A percentile compares a stretch with the other conserved stretches of the same genome.
phyloP scores from a whole-genome alignment of 2,329 filamentous ascomycete genomes.

The Epichloe uncinata region DNA sequence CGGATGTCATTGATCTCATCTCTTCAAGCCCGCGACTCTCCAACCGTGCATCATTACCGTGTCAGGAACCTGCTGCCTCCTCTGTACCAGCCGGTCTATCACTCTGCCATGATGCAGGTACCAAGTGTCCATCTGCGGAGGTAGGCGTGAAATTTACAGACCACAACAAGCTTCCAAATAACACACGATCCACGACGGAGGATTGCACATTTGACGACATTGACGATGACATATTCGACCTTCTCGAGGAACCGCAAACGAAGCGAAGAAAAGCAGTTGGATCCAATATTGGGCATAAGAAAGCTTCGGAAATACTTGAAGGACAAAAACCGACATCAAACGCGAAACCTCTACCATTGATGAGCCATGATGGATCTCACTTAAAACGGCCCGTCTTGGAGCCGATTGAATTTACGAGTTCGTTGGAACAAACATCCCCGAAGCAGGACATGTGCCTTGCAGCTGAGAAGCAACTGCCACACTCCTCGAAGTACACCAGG shows the following conservation, averaged over 20 bases:
- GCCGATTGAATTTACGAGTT: constrained; percentile 25
- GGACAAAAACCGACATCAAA: neutral
- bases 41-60: neutral
- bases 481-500: neutral
- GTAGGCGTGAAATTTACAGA: neutral
- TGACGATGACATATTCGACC: neutral
- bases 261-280: neutral
- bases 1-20: constrained; percentile 23
- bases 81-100: neutral
- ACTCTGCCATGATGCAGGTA: neutral
- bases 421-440: constrained; percentile 11
- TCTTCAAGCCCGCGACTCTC: constrained; percentile 21
- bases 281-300: neutral
- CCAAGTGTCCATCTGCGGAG: neutral
- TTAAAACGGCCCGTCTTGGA: constrained; percentile 7
- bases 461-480: neutral
- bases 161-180: neutral
- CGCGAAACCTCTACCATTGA: neutral
- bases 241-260: neutral
- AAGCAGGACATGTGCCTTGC: neutral
- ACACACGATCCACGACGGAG: neutral
- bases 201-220: neutral
- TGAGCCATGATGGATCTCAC: neutral
- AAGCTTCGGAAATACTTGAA: neutral
- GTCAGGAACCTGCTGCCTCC: neutral